These are phyloP conservation scores for Scheffersomyces stambukii DNA, from an alignment of 1,139 yeast genomes.

Conservation along the genomic window DNA sequence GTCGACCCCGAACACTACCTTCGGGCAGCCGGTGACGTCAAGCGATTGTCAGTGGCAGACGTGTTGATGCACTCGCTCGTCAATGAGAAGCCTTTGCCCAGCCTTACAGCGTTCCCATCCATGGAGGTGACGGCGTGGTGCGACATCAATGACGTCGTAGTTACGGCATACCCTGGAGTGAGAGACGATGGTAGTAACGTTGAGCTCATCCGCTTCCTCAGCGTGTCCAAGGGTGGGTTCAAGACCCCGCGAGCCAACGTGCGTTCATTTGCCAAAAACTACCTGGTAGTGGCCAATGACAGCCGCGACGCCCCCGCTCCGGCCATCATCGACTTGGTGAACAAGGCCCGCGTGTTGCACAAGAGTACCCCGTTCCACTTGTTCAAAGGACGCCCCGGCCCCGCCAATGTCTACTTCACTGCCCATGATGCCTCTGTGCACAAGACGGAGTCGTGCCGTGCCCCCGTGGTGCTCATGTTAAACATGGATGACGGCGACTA, in stretches of 20 bases:
- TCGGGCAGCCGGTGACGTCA: slow-evolving; percentile 22
- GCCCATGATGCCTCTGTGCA: slow-evolving; percentile 73
- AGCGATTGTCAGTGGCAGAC: slow-evolving; percentile 67
- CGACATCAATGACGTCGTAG: slow-evolving; percentile 51
- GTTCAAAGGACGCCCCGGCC: slow-evolving; percentile 43
- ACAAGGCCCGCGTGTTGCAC: slow-evolving; percentile 74
- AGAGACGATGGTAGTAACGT: slow-evolving; percentile 13
- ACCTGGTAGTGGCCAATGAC: slow-evolving; percentile 6
- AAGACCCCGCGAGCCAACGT: slow-evolving; percentile 10
- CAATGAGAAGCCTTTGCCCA: slow-evolving; percentile 74
- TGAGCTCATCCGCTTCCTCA: slow-evolving; percentile 25
- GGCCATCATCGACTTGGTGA: slow-evolving; percentile 55
- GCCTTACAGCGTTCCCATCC: slow-evolving; percentile 51
- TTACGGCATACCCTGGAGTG: slow-evolving; percentile 37
- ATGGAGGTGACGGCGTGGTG: slow-evolving; percentile 71
- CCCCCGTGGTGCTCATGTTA: slow-evolving; percentile 63
- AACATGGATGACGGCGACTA: slow-evolving; percentile 37
- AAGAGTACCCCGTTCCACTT: slow-evolving; percentile 85
- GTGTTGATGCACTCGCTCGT: slow-evolving; percentile 84
- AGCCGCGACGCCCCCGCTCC: slow-evolving; percentile 3
- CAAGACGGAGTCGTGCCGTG: slow-evolving; percentile 50
- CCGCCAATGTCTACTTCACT: slow-evolving; percentile 57
- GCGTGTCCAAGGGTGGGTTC: slow-evolving; percentile 23
- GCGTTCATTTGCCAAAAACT: slow-evolving; percentile 4
- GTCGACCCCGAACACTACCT: slow-evolving; percentile 36